phyloP scores from a whole-genome alignment of 495 filamentous ascomycete genomes.

The Antarctomyces pellizariae region DNA sequence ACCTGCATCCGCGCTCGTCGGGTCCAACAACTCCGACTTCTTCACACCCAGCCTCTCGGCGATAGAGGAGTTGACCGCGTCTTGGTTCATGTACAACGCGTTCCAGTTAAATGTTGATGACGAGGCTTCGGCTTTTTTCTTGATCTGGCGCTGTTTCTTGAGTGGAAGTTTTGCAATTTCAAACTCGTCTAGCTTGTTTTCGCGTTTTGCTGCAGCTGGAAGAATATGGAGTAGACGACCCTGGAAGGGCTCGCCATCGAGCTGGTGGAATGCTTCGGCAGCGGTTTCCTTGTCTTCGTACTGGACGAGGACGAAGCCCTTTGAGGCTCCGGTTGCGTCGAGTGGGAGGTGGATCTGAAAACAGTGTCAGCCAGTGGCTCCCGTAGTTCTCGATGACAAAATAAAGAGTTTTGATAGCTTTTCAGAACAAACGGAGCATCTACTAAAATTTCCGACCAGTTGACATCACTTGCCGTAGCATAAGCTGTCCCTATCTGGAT shows the following conservation, averaged over 20 bases:
- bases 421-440: slow-evolving; percentile 25
- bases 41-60: slow-evolving; percentile 67
- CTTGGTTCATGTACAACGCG: slow-evolving; percentile 90
- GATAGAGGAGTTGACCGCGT: slow-evolving; percentile 82
- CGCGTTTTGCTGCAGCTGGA: slow-evolving; percentile 54
- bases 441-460: slow-evolving; percentile 41
- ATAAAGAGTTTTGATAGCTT: slow-evolving; percentile 9
- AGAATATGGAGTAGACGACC: slow-evolving; percentile 80
- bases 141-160: slow-evolving; percentile 81
- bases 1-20: slow-evolving; percentile 76
- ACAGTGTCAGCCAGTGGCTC: slow-evolving; percentile 1
- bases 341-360: slow-evolving; percentile 58
- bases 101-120: slow-evolving; percentile 84
- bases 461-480: slow-evolving; percentile 40
- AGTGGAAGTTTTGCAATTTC: slow-evolving; percentile 70
- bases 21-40: slow-evolving; percentile 79
- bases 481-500: slow-evolving; percentile 99
- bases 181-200: slow-evolving; percentile 65
- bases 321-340: slow-evolving; percentile 39
- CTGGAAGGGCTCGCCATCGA: slow-evolving; percentile 71
- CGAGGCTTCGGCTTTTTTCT: slow-evolving; percentile 53
- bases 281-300: slow-evolving; percentile 47
- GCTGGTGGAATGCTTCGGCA: slow-evolving; percentile 43
- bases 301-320: slow-evolving; percentile 78
- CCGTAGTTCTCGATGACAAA: slow-evolving; percentile 5